Percentiles rank a stretch among this genome's conserved stretches.
Conservation (phyloP, 768 basidiomycete species). For the Hortiboletus flavorubellus region DNA sequence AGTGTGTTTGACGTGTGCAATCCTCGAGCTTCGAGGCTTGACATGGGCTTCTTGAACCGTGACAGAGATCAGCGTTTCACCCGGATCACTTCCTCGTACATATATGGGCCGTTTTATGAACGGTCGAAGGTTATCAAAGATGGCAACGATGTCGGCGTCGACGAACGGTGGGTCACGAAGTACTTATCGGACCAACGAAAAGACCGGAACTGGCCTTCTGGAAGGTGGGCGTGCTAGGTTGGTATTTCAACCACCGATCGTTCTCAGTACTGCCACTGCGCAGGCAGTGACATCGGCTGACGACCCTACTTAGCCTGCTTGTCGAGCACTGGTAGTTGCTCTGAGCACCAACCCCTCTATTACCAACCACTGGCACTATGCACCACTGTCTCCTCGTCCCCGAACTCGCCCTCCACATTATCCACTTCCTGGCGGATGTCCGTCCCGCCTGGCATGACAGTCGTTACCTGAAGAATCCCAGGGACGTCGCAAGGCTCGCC, state of each 20-base stretch:
- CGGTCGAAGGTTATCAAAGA: background rate
- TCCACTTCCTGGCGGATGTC: slow-evolving; percentile 25
- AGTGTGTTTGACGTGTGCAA: background rate
- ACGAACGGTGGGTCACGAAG: background rate
- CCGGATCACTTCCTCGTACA: background rate
- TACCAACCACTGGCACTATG: slow-evolving; percentile 17
- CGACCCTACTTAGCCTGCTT: background rate
- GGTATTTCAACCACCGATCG: too few relatives aligned
- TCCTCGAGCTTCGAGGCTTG: background rate
- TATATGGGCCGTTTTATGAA: background rate
- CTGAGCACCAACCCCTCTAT: too few relatives aligned
- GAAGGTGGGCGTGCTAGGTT: background rate
- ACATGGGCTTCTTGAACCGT: background rate
- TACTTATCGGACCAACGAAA: background rate
- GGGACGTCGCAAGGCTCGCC: slow-evolving; percentile 27
- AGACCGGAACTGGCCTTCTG: slow-evolving; percentile 5
- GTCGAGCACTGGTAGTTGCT: background rate
- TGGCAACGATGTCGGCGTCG: background rate
- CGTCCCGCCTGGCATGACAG: slow-evolving; percentile 11
- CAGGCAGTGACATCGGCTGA: too few relatives aligned
- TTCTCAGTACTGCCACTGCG: too few relatives aligned
- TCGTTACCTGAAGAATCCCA: slow-evolving; percentile 18
- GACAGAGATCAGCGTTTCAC: background rate
- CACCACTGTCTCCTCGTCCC: slow-evolving; percentile 30
- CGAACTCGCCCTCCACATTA: slow-evolving; percentile 25